Evolutionary conservation across 2,329 filamentous ascomycete genomes (phyloP).

Genomic region (Sarocladium oryzae): DNA sequence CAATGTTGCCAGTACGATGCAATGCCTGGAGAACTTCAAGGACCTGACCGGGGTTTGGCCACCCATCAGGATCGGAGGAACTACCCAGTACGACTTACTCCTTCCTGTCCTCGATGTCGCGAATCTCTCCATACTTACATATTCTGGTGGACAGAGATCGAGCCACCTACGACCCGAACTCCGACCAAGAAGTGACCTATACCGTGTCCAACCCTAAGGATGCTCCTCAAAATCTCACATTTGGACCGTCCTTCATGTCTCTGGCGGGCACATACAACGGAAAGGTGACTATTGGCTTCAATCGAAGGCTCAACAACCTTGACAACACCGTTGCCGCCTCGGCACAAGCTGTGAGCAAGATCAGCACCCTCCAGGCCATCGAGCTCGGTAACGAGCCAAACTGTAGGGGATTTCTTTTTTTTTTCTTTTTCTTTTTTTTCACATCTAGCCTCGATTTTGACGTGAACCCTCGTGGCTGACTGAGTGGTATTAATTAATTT

Average conservation of each 20-base stretch:
- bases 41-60: slow-evolving; percentile 44
- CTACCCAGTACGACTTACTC: slow-evolving; percentile 35
- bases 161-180: slow-evolving; percentile 41
- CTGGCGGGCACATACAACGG: slow-evolving; percentile 43
- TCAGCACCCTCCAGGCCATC: slow-evolving; percentile 44
- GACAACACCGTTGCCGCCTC: slow-evolving; percentile 49
- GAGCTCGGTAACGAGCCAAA: slow-evolving; percentile 54
- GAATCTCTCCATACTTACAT: too few species aligned
- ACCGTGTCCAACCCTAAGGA: slow-evolving; percentile 38
- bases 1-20: slow-evolving; percentile 41
- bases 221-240: slow-evolving; percentile 43
- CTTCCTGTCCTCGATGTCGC: too few species aligned
- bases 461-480: too few species aligned
- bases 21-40: slow-evolving; percentile 46
- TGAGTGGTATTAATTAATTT: too few species aligned
- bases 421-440: too few species aligned
- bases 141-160: too few species aligned
- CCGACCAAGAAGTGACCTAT: slow-evolving; percentile 41
- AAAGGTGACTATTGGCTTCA: slow-evolving; percentile 45
- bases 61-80: slow-evolving; percentile 51
- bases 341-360: slow-evolving; percentile 32
- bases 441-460: too few species aligned
- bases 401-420: too few species aligned
- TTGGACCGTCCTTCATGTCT: slow-evolving; percentile 44
- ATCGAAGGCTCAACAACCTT: slow-evolving; percentile 45